Percentiles rank a stretch among this genome's conserved stretches.
These are phyloP conservation scores for Saccharomyces hybrid DNA, from an alignment of 1,139 yeast species.

Conservation along the genomic window DNA sequence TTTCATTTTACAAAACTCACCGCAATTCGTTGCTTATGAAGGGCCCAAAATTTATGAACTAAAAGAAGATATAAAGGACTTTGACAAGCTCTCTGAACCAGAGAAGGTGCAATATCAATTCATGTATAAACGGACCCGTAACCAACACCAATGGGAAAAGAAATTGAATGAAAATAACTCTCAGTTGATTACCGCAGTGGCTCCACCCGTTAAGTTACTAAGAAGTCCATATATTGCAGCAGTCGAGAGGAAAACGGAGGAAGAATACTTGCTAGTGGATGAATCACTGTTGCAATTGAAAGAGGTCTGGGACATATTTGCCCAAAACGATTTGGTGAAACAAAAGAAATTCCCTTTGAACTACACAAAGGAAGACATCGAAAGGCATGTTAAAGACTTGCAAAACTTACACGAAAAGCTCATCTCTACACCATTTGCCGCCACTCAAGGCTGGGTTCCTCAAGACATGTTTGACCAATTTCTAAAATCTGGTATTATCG, in stretches of 20 bases:
- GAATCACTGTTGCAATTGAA: conserved; percentile 64
- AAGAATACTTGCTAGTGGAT: conserved; percentile 59
- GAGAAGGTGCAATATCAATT: conserved; percentile 77
- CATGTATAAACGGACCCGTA: conserved; percentile 83
- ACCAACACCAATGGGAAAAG: conserved; percentile 81
- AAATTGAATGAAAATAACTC: conserved; percentile 57
- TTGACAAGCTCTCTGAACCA: conserved; percentile 53
- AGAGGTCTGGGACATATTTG: conserved; percentile 67
- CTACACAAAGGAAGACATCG: conserved; percentile 47
- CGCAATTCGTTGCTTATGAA: conserved; percentile 74
- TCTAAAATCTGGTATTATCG: conserved; percentile 57
- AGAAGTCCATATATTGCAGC: conserved; percentile 63
- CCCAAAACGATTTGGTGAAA: conserved; percentile 49
- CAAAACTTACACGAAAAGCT: conserved; percentile 62
- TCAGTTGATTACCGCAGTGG: conserved; percentile 67
- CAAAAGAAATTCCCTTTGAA: conserved; percentile 49
- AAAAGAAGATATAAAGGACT: conserved; percentile 67
- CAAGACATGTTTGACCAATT: conserved; percentile 79
- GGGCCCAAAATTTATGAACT: conserved; percentile 79
- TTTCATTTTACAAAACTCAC: conserved; percentile 66
- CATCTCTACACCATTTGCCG: conserved; percentile 71
- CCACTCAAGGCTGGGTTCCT: conserved; percentile 93
- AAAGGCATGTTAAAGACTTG: conserved; percentile 50
- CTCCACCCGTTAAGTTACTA: conserved; percentile 64
- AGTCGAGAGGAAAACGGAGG: conserved; percentile 51